These are phyloP conservation scores for Termitomyces sp. DNA, from an alignment of 768 basidiomycete genomes.

Conservation along the genomic window DNA sequence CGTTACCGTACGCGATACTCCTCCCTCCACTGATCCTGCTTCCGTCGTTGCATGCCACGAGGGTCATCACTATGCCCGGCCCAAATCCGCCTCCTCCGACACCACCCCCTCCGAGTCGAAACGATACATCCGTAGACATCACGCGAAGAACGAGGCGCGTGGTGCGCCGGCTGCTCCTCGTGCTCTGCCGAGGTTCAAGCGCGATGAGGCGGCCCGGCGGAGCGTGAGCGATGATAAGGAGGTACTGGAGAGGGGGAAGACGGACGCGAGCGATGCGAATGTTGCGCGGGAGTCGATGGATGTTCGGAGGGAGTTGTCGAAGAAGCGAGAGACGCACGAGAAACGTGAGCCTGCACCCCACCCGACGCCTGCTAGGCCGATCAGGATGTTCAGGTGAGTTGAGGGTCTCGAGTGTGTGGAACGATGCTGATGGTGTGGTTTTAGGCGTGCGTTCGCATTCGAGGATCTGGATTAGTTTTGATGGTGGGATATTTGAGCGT, in stretches of 20 bases:
- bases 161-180: background rate
- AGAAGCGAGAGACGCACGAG: background rate
- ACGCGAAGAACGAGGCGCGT: constrained; percentile 6
- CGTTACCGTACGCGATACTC: background rate
- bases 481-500: background rate
- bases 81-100: background rate
- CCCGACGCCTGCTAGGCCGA: background rate
- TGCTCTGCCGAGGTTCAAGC: constrained; percentile 6
- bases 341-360: background rate
- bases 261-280: background rate
- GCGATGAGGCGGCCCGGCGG: background rate
- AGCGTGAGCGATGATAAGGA: background rate
- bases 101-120: background rate
- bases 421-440: background rate
- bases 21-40: background rate
- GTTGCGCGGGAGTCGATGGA: background rate
- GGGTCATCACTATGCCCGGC: background rate
- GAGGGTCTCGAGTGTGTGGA: background rate
- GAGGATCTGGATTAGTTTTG: background rate
- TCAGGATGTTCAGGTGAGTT: background rate
- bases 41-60: background rate
- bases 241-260: background rate
- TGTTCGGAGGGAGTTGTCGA: background rate
- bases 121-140: background rate
- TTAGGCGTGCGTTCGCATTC: background rate